Evolutionary conservation across 2,329 filamentous ascomycete genomes (phyloP).

Genomic region (Botrytis elliptica): DNA sequence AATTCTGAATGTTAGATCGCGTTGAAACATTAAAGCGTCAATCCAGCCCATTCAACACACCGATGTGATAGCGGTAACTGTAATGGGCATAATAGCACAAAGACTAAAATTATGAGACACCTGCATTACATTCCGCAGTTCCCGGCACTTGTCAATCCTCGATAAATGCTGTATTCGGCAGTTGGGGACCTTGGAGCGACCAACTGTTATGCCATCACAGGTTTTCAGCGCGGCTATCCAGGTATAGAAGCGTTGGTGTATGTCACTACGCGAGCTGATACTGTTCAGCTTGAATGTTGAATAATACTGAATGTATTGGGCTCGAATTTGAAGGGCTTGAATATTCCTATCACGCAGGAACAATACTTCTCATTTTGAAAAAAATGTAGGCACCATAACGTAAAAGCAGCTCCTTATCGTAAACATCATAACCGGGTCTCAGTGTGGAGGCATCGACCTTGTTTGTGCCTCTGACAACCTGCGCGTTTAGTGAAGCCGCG

Average conservation of each 20-base stretch:
- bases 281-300: no score
- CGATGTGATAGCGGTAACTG: not conserved
- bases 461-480: not conserved
- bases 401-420: not conserved
- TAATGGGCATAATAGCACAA: not conserved
- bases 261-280: not conserved
- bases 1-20: not conserved
- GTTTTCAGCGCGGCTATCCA: not conserved
- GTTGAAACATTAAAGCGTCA: not conserved
- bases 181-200: not conserved
- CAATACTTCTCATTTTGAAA: not conserved
- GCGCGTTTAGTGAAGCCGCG: not conserved
- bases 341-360: not conserved
- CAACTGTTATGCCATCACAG: not conserved
- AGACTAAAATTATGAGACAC: not conserved
- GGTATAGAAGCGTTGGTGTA: not conserved
- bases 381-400: not conserved
- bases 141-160: not conserved
- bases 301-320: not conserved
- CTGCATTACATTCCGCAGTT: not conserved
- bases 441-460: not conserved
- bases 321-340: not conserved
- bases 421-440: not conserved
- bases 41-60: not conserved
- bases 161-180: not conserved